These are phyloP conservation scores for Cryptomeria japonica DNA, from an alignment of 75 land plant genomes.

Conservation along the genomic window DNA sequence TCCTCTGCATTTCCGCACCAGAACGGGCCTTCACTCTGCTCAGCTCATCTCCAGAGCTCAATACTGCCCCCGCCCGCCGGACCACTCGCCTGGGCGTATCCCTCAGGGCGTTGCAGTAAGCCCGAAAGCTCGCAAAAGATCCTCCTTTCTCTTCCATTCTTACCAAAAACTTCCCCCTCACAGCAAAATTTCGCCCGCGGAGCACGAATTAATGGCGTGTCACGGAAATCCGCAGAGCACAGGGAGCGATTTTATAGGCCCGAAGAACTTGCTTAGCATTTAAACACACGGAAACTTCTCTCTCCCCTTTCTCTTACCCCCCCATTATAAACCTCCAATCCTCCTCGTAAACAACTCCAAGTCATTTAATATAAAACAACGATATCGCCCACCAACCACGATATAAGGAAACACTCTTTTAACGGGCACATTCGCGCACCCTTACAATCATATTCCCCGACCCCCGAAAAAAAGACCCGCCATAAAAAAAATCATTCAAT, in stretches of 20 bases:
- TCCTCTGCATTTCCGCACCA: constrained; percentile 64
- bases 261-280: not conserved
- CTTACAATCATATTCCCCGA: not conserved
- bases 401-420: not conserved
- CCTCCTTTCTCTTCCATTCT: constrained; percentile 29
- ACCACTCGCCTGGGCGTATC: constrained; percentile 48
- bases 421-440: not conserved
- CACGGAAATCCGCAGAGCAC: not conserved
- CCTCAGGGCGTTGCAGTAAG: constrained; percentile 51
- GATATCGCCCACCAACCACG: not conserved
- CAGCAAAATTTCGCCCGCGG: not conserved
- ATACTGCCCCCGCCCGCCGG: constrained; percentile 48
- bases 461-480: too few species aligned
- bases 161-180: not conserved
- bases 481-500: not conserved
- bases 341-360: not conserved
- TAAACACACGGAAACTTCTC: not conserved
- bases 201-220: not conserved
- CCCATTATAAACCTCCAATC: not conserved
- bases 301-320: not conserved
- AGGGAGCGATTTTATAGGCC: too few species aligned
- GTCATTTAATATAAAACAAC: not conserved
- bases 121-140: constrained; percentile 54
- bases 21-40: constrained; percentile 63
- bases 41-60: constrained; percentile 65